Percentiles rank a stretch among this genome's conserved stretches.
phyloP scores from a whole-genome alignment of 2,329 filamentous ascomycete genomes.

The Pestalotiopsis sp. region DNA sequence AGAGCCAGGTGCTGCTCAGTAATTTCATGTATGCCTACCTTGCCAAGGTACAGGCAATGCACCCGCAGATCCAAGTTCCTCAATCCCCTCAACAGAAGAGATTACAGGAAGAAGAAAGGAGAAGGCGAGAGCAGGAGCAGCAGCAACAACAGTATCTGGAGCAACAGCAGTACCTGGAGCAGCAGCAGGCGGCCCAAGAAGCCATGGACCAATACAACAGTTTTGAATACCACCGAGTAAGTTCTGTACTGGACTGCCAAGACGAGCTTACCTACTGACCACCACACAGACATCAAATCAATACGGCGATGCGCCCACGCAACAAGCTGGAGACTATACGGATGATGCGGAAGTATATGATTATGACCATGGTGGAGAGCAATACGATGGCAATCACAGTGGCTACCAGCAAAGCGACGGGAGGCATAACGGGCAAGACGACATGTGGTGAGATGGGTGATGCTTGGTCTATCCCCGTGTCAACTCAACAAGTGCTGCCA shows the following conservation, averaged over 20 bases:
- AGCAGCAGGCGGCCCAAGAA: slow-evolving; percentile 47
- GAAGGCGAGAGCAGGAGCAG: slow-evolving; percentile 53
- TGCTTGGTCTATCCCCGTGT: not conserved
- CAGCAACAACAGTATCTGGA: slow-evolving; percentile 48
- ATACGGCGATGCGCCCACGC: slow-evolving; percentile 47
- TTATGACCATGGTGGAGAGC: slow-evolving; percentile 50
- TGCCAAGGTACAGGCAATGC: slow-evolving; percentile 98
- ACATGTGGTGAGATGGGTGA: slow-evolving; percentile 20
- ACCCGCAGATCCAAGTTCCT: slow-evolving; percentile 92
- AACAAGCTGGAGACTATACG: slow-evolving; percentile 50
- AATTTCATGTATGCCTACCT: slow-evolving; percentile 99
- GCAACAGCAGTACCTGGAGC: slow-evolving; percentile 46
- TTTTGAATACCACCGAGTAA: slow-evolving; percentile 57
- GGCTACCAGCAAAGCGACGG: slow-evolving; percentile 36
- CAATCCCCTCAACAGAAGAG: slow-evolving; percentile 75
- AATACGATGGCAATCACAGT: slow-evolving; percentile 28
- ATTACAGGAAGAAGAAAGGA: slow-evolving; percentile 52
- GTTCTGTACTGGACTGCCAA: slow-evolving; percentile 22
- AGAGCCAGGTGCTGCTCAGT: slow-evolving; percentile 93
- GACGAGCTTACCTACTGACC: not conserved
- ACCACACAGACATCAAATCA: slow-evolving; percentile 44
- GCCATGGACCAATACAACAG: slow-evolving; percentile 51
- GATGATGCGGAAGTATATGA: slow-evolving; percentile 58
- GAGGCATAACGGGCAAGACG: slow-evolving; percentile 33
- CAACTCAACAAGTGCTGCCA: not conserved